These are phyloP conservation scores for Diaporthe ilicicola DNA, from an alignment of 2,329 filamentous ascomycete species.

Conservation along the genomic window DNA sequence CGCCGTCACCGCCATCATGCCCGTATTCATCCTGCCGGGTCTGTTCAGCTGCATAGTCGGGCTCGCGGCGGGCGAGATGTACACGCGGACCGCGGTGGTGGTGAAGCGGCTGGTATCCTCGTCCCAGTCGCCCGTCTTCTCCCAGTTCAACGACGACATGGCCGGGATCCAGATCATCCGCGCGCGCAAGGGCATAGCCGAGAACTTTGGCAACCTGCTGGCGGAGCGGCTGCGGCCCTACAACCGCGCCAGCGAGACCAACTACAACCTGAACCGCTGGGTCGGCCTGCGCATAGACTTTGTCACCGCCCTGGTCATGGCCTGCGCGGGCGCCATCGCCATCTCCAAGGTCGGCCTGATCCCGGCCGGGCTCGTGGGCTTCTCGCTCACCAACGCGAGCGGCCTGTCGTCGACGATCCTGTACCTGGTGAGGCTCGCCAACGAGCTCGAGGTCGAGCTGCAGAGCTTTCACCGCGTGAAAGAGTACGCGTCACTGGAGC, in stretches of 20 bases:
- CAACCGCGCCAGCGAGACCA: slow-evolving; percentile 56
- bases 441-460: slow-evolving; percentile 65
- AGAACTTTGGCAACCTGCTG: slow-evolving; percentile 57
- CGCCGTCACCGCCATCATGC: slow-evolving; percentile 52
- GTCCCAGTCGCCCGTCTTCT: slow-evolving; percentile 62
- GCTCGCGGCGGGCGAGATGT: slow-evolving; percentile 52
- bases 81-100: slow-evolving; percentile 52
- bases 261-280: slow-evolving; percentile 67
- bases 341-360: slow-evolving; percentile 56
- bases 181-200: slow-evolving; percentile 56
- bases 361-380: slow-evolving; percentile 62
- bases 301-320: slow-evolving; percentile 60
- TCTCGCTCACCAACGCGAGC: slow-evolving; percentile 65
- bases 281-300: slow-evolving; percentile 63
- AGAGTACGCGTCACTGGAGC: slow-evolving; percentile 42
- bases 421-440: slow-evolving; percentile 60
- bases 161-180: slow-evolving; percentile 51
- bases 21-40: slow-evolving; percentile 53
- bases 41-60: slow-evolving; percentile 48
- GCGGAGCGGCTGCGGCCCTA: slow-evolving; percentile 58
- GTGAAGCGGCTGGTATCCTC: slow-evolving; percentile 51
- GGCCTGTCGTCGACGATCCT: slow-evolving; percentile 61
- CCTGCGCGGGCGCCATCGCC: slow-evolving; percentile 61
- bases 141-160: slow-evolving; percentile 56
- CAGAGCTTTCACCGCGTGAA: slow-evolving; percentile 54